phyloP scores from a whole-genome alignment of 345 rosid species.

The Reutealis trisperma region DNA sequence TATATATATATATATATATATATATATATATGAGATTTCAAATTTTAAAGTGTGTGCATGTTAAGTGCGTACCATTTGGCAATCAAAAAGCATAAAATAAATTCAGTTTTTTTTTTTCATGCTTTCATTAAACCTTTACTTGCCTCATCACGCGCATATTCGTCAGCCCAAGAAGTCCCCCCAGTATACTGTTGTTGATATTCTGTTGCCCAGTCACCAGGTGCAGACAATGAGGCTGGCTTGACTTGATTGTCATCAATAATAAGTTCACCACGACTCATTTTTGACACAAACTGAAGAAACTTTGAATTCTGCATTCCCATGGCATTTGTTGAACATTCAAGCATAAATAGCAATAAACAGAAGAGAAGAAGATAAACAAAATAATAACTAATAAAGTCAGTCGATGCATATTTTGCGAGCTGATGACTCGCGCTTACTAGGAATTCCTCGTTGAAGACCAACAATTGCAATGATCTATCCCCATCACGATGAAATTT shows the following conservation, averaged over 20 bases:
- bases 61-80: neutral
- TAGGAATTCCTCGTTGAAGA: too few species aligned
- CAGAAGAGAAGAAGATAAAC: neutral
- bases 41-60: neutral
- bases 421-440: too few species aligned
- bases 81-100: neutral
- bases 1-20: too few species aligned
- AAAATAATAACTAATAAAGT: neutral
- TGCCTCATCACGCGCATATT: conserved; percentile 61
- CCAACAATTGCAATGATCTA: too few species aligned
- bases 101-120: neutral
- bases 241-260: conserved; percentile 93
- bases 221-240: conserved; percentile 44
- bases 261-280: conserved; percentile 99
- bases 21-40: too few species aligned
- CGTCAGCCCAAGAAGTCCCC: conserved; percentile 90
- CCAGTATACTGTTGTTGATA: conserved; percentile 73
- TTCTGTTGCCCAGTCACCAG: conserved; percentile 90
- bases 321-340: conserved; percentile 13
- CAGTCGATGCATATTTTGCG: neutral
- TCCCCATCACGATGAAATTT: too few species aligned
- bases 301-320: conserved; percentile 89
- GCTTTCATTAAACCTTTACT: conserved; percentile 28
- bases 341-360: neutral
- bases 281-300: conserved; percentile 97